Evolutionary conservation across 139 green algal species (phyloP).

Genomic region (Dunaliella primolecta): DNA sequence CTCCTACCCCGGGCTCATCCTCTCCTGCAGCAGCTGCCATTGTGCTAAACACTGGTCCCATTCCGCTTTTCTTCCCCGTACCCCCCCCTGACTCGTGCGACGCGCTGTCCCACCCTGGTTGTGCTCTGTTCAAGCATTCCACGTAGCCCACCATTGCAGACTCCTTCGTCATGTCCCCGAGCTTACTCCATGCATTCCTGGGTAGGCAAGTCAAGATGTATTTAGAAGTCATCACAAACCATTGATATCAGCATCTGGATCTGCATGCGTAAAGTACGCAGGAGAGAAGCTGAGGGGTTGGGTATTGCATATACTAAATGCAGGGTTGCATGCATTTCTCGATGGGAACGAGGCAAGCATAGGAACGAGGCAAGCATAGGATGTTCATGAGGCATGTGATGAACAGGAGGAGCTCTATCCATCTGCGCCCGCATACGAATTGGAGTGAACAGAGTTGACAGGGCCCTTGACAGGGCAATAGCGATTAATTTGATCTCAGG

Average conservation of each 20-base stretch:
- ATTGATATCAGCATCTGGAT: conserved; percentile 1
- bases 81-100: background rate
- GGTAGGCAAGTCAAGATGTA: background rate
- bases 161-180: background rate
- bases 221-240: too few species aligned
- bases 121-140: background rate
- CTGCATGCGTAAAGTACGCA: conserved; percentile 1
- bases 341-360: too few species aligned
- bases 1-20: background rate
- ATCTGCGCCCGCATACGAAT: too few species aligned
- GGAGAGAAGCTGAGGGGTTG: background rate
- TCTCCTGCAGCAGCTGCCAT: background rate
- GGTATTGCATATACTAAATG: background rate
- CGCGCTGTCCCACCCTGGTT: background rate
- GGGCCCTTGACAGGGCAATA: too few species aligned
- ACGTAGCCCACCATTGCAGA: background rate
- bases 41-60: background rate
- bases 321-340: too few species aligned
- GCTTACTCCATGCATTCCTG: background rate
- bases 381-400: too few species aligned
- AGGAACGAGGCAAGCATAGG: too few species aligned
- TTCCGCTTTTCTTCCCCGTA: background rate
- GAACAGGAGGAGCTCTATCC: too few species aligned
- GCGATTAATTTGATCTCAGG: too few species aligned
- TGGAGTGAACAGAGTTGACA: too few species aligned